Percentiles rank a stretch among this genome's conserved stretches.
Evolutionary conservation across 2,329 filamentous ascomycete species (phyloP).

Genomic region (Neonectria faginata): DNA sequence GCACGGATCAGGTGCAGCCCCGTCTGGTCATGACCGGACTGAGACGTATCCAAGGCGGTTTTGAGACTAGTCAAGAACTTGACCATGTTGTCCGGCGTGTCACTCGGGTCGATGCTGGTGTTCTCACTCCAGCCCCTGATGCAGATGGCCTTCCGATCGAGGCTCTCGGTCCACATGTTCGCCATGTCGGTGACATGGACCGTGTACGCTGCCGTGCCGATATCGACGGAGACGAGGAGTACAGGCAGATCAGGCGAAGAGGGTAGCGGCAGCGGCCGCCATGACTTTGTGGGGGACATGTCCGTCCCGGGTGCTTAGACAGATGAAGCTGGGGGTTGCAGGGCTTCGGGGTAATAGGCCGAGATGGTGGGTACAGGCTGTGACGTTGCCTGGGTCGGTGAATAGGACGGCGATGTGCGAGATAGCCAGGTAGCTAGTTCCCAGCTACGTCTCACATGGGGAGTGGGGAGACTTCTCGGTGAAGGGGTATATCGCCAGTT

Average conservation of each 20-base stretch:
- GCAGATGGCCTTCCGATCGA: constrained; percentile 72
- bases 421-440: neutral
- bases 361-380: neutral
- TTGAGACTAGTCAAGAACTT: constrained; percentile 75
- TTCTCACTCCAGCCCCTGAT: constrained; percentile 70
- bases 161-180: constrained; percentile 76
- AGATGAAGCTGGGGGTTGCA: neutral
- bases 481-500: constrained; percentile 1
- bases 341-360: constrained; percentile 1
- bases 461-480: neutral
- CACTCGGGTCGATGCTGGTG: constrained; percentile 79
- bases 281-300: constrained; percentile 54
- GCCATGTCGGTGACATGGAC: constrained; percentile 78
- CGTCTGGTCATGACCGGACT: constrained; percentile 57
- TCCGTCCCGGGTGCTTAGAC: constrained; percentile 1
- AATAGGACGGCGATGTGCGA: neutral
- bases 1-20: constrained; percentile 57
- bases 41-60: constrained; percentile 61
- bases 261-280: constrained; percentile 61
- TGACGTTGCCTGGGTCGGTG: constrained; percentile 3
- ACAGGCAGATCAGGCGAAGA: constrained; percentile 62
- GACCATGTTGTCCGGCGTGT: constrained; percentile 73
- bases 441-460: constrained; percentile 7
- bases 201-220: constrained; percentile 68
- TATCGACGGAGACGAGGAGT: constrained; percentile 71